phyloP scores from a whole-genome alignment of 2,329 filamentous ascomycete species.

The Fusarium oxysporum region DNA sequence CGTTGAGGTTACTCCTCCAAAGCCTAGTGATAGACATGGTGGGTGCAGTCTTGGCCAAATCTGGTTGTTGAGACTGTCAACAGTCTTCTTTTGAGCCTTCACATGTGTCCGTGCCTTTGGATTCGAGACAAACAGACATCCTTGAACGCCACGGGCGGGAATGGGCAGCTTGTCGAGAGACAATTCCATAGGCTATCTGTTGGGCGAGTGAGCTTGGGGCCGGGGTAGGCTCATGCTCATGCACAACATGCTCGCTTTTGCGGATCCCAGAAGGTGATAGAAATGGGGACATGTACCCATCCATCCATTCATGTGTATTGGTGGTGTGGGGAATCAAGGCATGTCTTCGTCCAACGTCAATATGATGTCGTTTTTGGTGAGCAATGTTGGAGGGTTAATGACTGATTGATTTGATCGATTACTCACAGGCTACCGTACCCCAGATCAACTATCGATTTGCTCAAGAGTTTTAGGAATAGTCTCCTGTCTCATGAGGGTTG shows the following conservation, averaged over 20 bases:
- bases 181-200: slow-evolving; percentile 26
- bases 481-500: slow-evolving; percentile 15
- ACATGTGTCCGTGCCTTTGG: neutral
- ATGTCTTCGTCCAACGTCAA: slow-evolving; percentile 32
- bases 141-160: slow-evolving; percentile 20
- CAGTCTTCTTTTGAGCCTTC: neutral
- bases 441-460: slow-evolving; percentile 12
- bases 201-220: slow-evolving; percentile 14
- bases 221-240: slow-evolving; percentile 28
- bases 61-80: neutral
- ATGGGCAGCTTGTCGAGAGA: slow-evolving; percentile 7
- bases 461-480: slow-evolving; percentile 20
- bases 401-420: neutral
- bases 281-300: slow-evolving; percentile 9
- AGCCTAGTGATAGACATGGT: neutral
- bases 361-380: slow-evolving; percentile 31
- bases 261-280: slow-evolving; percentile 26
- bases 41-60: neutral
- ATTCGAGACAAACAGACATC: neutral
- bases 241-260: slow-evolving; percentile 41
- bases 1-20: neutral
- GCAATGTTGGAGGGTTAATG: neutral
- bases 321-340: slow-evolving; percentile 35
- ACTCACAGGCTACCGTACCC: slow-evolving; percentile 20
- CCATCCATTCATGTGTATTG: slow-evolving; percentile 2